phyloP scores from a whole-genome alignment of 2,329 filamentous ascomycete genomes.

The Monosporascus sp. region DNA sequence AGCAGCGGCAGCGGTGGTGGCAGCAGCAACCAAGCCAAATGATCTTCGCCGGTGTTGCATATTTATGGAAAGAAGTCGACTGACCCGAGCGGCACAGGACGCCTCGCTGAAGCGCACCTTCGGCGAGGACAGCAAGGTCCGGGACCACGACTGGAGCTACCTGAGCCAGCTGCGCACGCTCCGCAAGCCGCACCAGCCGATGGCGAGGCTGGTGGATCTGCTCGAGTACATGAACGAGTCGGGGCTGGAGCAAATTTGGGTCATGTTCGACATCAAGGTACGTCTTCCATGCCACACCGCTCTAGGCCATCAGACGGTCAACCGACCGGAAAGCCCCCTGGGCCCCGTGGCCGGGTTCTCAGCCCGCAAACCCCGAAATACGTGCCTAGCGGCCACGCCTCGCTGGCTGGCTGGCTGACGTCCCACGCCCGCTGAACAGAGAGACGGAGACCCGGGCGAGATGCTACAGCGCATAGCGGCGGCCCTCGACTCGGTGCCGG shows the following conservation, averaged over 20 bases:
- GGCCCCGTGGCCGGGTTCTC: too few species aligned
- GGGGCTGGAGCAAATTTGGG: conserved; percentile 64
- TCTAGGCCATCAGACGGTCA: too few species aligned
- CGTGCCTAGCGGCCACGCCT: too few species aligned
- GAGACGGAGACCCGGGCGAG: conserved; percentile 62
- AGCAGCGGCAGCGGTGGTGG: too few species aligned
- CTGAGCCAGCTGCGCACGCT: conserved; percentile 63
- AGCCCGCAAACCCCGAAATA: too few species aligned
- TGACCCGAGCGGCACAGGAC: conserved; percentile 58
- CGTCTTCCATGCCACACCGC: conserved; percentile 1
- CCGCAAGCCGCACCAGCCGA: conserved; percentile 59
- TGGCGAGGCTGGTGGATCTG: conserved; percentile 72
- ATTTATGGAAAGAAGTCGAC: too few species aligned
- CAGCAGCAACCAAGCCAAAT: too few species aligned
- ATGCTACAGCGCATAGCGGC: conserved; percentile 66
- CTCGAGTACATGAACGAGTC: conserved; percentile 64
- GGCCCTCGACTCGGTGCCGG: conserved; percentile 50
- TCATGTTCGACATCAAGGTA: conserved; percentile 86
- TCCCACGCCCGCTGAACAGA: conserved; percentile 31
- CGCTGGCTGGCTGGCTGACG: too few species aligned
- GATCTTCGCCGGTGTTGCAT: too few species aligned
- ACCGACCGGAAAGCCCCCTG: too few species aligned
- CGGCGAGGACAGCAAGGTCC: conserved; percentile 64
- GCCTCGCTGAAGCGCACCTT: conserved; percentile 74
- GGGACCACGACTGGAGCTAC: conserved; percentile 72